phyloP scores from a whole-genome alignment of 1,284 basidiomycete species.

The Acaromyces ingoldii region DNA sequence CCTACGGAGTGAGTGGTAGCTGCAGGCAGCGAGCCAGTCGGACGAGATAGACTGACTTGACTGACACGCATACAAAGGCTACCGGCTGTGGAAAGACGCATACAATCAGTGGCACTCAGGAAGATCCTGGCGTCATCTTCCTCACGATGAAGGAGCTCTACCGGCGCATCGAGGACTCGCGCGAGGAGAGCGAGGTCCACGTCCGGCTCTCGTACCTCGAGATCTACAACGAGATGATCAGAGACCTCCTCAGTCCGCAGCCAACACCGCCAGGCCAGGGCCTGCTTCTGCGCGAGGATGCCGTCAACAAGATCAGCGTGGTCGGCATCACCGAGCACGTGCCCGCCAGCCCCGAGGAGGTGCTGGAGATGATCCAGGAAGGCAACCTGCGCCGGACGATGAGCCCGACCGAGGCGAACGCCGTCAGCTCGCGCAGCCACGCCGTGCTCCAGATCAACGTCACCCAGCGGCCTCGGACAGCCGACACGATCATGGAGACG shows the following conservation, averaged over 20 bases:
- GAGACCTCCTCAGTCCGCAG: conserved; percentile 42
- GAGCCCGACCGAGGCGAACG: conserved; percentile 50
- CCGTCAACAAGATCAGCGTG: conserved; percentile 47
- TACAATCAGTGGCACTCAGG: conserved; percentile 45
- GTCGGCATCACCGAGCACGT: conserved; percentile 50
- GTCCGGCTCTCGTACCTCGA: conserved; percentile 49
- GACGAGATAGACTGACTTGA: no score
- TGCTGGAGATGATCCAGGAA: conserved; percentile 47
- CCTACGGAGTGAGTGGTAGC: conserved; percentile 39
- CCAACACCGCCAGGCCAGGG: conserved; percentile 46
- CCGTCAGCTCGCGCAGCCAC: conserved; percentile 46
- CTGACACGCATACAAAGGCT: no score
- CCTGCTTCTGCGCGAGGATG: conserved; percentile 44
- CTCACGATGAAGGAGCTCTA: conserved; percentile 51
- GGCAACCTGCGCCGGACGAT: conserved; percentile 48
- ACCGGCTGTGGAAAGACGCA: conserved; percentile 52
- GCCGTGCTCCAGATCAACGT: conserved; percentile 51
- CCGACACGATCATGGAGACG: conserved; percentile 41
- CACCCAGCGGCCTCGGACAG: conserved; percentile 45
- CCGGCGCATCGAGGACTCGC: conserved; percentile 37
- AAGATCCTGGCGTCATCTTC: conserved; percentile 50
- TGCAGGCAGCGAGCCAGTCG: not conserved
- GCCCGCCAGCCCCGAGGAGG: conserved; percentile 42
- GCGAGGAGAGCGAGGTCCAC: conserved; percentile 40
- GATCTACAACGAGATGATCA: conserved; percentile 51